Base-by-base conservation (phyloP, 2,329 filamentous ascomycete species). In the Claviceps monticola region DNA sequence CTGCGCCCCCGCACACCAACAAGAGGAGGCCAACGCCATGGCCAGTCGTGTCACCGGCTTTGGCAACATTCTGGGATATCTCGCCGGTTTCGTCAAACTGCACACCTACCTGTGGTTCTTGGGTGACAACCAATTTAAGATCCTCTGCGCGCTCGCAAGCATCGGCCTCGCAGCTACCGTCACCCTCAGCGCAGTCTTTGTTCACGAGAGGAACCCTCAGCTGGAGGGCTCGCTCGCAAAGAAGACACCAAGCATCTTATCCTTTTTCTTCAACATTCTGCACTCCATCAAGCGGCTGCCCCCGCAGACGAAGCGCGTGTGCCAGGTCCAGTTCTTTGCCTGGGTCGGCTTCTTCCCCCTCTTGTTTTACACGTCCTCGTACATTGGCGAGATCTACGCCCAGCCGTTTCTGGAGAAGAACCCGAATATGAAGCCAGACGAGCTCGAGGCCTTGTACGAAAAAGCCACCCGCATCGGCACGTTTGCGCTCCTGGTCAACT, bases 311-410 rank as follows among this genome's bases (percentile, higher is more conserved):
- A 78, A 78, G 56, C 83, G 80, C 56, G 88, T 96, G 39, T 96
- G 90, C 62, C 71, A 82, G 57, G 84, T 90, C 0, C 86, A 93
- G 64, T 81, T 91, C 59, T 90, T 83, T 55, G 88, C 88, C 5
- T 97, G 90, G 90, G 83, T 96, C 52, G 91, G 88, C 50, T 96
- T 91, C 80, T 97, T 96, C 61, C 90, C 90, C 1, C 89, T 95
- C 66, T 75, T 97, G 2, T 96, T 95, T 70, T 97, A 97, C 71
- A 88, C 88, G 5, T 95, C 89, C 1, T 94, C 88, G 17, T 97
- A 93, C 66, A 85, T 96, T 58, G 90, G 87, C 55, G 88, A 95
- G 63, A 86, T 97, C 52, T 95, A 95, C 60, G 86, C 88, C 17
- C 84, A 95, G 62, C 88, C 88, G 0, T 86, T 78, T 58, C 82